These are phyloP conservation scores for Isabelozyma heimii DNA, from an alignment of 805 yeast species.

Conservation along the genomic window DNA sequence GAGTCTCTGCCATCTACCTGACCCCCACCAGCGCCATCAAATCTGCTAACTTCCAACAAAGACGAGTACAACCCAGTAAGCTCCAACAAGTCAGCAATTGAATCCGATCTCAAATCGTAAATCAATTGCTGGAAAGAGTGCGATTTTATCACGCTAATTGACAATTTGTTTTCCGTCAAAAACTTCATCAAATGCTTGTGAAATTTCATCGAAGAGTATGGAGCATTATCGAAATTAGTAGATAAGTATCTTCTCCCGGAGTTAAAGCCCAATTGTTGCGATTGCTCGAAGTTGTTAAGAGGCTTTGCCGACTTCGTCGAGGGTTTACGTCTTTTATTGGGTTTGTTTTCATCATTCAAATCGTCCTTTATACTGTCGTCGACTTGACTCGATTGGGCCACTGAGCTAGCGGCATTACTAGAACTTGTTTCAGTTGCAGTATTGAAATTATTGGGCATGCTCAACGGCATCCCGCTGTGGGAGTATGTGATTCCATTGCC, in stretches of 20 bases:
- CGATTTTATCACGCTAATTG: slow-evolving; percentile 47
- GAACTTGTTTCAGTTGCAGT: neutral
- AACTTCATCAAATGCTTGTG: slow-evolving; percentile 51
- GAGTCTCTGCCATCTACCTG: slow-evolving; percentile 2
- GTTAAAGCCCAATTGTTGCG: slow-evolving; percentile 3
- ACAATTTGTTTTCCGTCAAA: slow-evolving; percentile 50
- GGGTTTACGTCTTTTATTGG: neutral
- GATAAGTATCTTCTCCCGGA: slow-evolving; percentile 19
- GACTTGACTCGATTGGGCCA: neutral
- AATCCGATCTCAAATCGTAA: slow-evolving; percentile 48
- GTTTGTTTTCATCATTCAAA: neutral
- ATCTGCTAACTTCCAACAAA: slow-evolving; percentile 42
- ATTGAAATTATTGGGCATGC: slow-evolving; percentile 3
- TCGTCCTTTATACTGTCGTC: neutral
- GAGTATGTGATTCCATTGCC: slow-evolving; percentile 35
- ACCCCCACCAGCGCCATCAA: slow-evolving; percentile 10
- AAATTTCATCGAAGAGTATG: slow-evolving; percentile 45
- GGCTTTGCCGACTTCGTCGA: neutral
- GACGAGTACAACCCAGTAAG: slow-evolving; percentile 44
- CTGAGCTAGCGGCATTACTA: neutral
- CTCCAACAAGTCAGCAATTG: slow-evolving; percentile 46
- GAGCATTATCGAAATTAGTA: slow-evolving; percentile 36
- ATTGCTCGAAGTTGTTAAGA: slow-evolving; percentile 1
- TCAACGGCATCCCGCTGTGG: slow-evolving; percentile 26
- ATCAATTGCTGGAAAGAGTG: slow-evolving; percentile 51